Conservation (phyloP, 139 green algal genomes). For the Picochlorum sp. region DNA sequence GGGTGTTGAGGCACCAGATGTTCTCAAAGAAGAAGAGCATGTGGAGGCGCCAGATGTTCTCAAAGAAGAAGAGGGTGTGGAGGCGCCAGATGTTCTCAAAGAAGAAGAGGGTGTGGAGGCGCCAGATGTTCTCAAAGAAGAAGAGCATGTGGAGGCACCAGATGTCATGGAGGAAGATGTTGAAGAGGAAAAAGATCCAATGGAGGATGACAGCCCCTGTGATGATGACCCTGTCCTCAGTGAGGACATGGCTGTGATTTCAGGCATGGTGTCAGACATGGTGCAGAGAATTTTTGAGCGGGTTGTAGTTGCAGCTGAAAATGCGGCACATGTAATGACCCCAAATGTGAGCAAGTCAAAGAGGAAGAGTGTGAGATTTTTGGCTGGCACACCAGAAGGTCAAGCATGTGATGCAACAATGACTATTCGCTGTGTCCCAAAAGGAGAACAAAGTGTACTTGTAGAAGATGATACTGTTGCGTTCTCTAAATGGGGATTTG, state of each 20-base stretch:
- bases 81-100: no score
- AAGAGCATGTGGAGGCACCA: no score
- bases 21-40: no score
- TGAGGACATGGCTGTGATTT: background rate
- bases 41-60: no score
- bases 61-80: no score
- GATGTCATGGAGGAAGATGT: no score
- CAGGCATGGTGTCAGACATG: background rate
- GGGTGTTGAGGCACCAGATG: no score
- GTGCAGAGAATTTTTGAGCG: background rate
- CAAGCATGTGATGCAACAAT: slow-evolving; percentile 20
- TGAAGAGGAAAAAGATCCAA: no score
- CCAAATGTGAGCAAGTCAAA: background rate
- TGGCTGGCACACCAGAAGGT: slow-evolving; percentile 30
- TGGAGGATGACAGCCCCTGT: no score
- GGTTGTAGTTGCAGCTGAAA: background rate
- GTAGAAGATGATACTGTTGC: slow-evolving; percentile 35
- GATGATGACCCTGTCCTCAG: no score
- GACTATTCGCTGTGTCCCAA: background rate
- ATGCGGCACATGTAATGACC: background rate
- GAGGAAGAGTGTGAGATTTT: slow-evolving; percentile 8
- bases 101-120: no score
- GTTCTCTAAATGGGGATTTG: slow-evolving; percentile 35
- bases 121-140: no score
- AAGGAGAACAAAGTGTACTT: slow-evolving; percentile 12